Evolutionary conservation across 164 flowering plant genomes (phyloP), one percentile per base, ranked within the genome.

Genomic region (Platanus orientalis): DNA sequence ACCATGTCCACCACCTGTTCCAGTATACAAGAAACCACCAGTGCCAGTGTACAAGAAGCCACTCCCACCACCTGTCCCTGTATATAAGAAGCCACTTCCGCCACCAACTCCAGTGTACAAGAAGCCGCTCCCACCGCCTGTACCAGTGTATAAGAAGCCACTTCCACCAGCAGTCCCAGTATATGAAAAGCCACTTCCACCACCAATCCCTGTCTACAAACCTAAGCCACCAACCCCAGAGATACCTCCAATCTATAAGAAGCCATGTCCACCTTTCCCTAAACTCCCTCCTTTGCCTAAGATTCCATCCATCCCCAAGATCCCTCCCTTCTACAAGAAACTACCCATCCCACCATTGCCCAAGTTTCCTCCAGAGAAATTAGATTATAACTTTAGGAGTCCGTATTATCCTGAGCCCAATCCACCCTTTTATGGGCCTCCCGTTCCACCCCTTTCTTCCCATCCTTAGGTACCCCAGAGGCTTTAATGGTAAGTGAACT

Each of bases 41-140:
- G 57, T 50, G 19, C 78, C 80, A 2, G 54, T 70, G 12, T 54
- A 47, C n/a, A n/a, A n/a, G n/a, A n/a, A n/a, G n/a, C n/a, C n/a
- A n/a, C 26, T 36, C 20, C 81, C 83, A 1, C 66, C 80, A 2
- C 73, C 71, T 42, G 57, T 50, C n/a, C 78, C 80, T 1, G 54
- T 70, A 12, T 54, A 47, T 57, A 58, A 77, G 65, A 7, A 36
- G 42, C 68, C 72, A 16, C 74, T 51, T 3, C 69, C 71, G 27
- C 34, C 72, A 3, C 71, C 71, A 29, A 27, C 42, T 27, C 74
- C 71, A 16, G 14, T 62, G 12, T 65, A 63, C 61, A 58, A 77
- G 65, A 7, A 36, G 42, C 68, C 72, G 14, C 74, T 51, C 1
- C 69, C 71, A 34, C 34, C 72, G 2, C 71, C 71, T 28, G 29